Percentiles rank a stretch among this genome's conserved stretches.
Conservation (phyloP, 2,329 filamentous ascomycete genomes). For the Kalmusia sp. region DNA sequence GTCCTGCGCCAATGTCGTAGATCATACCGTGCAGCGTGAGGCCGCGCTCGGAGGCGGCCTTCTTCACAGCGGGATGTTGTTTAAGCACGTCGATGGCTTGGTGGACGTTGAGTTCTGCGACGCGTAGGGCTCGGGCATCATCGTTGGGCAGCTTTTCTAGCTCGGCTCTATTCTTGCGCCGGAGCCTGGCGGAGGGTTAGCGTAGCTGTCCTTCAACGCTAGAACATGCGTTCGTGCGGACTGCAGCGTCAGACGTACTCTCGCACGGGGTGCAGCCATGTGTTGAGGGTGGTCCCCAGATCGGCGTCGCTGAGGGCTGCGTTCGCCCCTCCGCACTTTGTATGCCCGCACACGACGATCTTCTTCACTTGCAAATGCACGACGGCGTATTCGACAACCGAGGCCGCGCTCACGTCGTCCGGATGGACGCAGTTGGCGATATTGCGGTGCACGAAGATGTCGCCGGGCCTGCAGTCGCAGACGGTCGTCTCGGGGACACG, state of each 20-base stretch:
- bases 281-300: slow-evolving; percentile 64
- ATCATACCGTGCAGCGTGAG: slow-evolving; percentile 79
- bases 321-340: slow-evolving; percentile 64
- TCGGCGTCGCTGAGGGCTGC: slow-evolving; percentile 63
- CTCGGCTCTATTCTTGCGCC: slow-evolving; percentile 60
- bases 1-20: slow-evolving; percentile 69
- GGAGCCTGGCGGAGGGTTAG: slow-evolving; percentile 41
- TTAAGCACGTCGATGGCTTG: slow-evolving; percentile 71
- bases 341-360: slow-evolving; percentile 68
- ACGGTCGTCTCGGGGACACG: slow-evolving; percentile 85
- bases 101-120: slow-evolving; percentile 81
- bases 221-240: not conserved
- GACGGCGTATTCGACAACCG: slow-evolving; percentile 83
- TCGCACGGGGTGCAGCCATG: slow-evolving; percentile 66
- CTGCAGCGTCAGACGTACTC: slow-evolving; percentile 33
- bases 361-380: slow-evolving; percentile 71
- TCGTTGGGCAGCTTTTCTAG: slow-evolving; percentile 54
- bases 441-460: slow-evolving; percentile 90
- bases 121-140: slow-evolving; percentile 62
- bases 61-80: slow-evolving; percentile 72
- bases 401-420: slow-evolving; percentile 76
- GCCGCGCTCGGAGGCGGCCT: slow-evolving; percentile 73
- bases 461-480: slow-evolving; percentile 78
- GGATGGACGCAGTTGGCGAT: slow-evolving; percentile 83
- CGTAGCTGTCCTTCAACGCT: not conserved